phyloP scores from a whole-genome alignment of 225 moss, liverwort and hornwort species.

The Marchantia paleacea region DNA sequence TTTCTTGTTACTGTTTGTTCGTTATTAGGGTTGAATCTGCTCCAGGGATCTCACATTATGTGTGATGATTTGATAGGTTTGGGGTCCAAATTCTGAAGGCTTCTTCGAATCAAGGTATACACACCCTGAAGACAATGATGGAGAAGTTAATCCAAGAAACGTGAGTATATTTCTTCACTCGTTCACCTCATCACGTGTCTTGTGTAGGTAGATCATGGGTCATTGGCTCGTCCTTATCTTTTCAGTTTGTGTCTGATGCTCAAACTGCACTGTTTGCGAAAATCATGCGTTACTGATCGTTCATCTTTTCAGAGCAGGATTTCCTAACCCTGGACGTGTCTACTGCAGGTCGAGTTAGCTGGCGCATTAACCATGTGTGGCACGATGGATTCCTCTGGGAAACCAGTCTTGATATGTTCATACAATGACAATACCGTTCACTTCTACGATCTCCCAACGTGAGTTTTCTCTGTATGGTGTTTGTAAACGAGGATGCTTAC shows the following conservation, averaged over 20 bases:
- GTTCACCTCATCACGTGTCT: not conserved
- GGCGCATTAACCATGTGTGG: conserved; percentile 88
- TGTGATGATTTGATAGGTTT: conserved; percentile 49
- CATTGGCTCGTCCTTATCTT: not conserved
- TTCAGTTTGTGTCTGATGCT: not conserved
- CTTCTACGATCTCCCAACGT: conserved; percentile 93
- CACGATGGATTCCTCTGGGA: conserved; percentile 61
- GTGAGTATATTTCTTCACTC: conserved; percentile 11
- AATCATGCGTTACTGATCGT: not conserved
- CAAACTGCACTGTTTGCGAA: not conserved
- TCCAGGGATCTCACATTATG: not conserved
- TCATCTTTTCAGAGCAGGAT: too few species aligned
- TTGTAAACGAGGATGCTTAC: too few species aligned
- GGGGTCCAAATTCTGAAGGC: conserved; percentile 72
- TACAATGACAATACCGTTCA: conserved; percentile 91
- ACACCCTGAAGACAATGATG: conserved; percentile 73
- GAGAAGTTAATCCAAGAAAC: conserved; percentile 28
- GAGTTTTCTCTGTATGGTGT: conserved; percentile 10
- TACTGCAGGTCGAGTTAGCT: conserved; percentile 26
- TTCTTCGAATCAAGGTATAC: conserved; percentile 74
- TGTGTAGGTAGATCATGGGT: not conserved
- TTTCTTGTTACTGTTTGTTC: not conserved
- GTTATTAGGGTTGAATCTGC: too few species aligned
- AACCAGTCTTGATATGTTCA: conserved; percentile 79
- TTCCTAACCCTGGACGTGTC: not conserved